phyloP scores from a whole-genome alignment of 208 protist species.

The Leishmania amazonensis region DNA sequence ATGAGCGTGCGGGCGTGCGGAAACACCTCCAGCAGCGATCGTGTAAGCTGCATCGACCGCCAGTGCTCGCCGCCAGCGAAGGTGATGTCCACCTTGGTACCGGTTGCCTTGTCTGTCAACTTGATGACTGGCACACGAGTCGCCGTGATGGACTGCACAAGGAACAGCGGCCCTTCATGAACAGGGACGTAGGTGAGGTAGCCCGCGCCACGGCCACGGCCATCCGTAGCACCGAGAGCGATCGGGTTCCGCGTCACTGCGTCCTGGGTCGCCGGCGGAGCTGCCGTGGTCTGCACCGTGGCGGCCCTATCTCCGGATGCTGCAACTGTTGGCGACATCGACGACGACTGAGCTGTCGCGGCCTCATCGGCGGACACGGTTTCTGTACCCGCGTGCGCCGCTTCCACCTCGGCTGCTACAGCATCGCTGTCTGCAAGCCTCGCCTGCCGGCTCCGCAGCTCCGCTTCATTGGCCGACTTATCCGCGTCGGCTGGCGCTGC shows the following conservation, averaged over 20 bases:
- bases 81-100: slow-evolving; percentile 78
- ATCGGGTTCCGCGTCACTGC: not conserved
- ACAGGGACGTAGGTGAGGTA: slow-evolving; percentile 50
- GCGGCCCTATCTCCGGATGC: not conserved
- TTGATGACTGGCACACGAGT: slow-evolving; percentile 89
- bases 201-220: slow-evolving; percentile 8
- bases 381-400: not conserved
- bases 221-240: not conserved
- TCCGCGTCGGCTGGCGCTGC: not conserved
- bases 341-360: not conserved
- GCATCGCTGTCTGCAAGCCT: not conserved
- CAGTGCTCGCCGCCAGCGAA: slow-evolving; percentile 89
- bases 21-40: slow-evolving; percentile 53
- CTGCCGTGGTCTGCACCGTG: not conserved
- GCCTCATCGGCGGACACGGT: not conserved
- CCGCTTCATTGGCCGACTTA: not conserved
- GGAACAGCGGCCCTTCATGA: slow-evolving; percentile 60
- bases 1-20: slow-evolving; percentile 74
- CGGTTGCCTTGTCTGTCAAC: slow-evolving; percentile 62
- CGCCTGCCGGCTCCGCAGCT: not conserved
- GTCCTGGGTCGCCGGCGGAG: not conserved
- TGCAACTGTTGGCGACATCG: not conserved
- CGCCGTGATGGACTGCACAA: slow-evolving; percentile 76
- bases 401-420: slow-evolving; percentile 10
- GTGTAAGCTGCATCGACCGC: slow-evolving; percentile 83